Percentiles rank a stretch among this genome's conserved stretches.
These are phyloP conservation scores for Salmacisia buchloeana DNA, from an alignment of 1,284 basidiomycete genomes.

Conservation along the genomic window DNA sequence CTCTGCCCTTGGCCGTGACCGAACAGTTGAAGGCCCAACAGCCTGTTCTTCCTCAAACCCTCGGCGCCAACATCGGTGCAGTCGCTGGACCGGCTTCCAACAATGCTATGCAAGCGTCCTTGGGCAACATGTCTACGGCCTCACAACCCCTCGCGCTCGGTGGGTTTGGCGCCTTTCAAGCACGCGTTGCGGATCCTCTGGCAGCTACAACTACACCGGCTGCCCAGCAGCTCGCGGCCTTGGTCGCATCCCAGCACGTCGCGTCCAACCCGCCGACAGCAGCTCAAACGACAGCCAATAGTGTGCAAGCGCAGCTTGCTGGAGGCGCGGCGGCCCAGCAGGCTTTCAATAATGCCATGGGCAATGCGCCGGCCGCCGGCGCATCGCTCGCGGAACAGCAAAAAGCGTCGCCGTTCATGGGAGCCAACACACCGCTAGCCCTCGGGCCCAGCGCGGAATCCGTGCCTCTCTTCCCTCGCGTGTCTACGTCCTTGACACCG, in stretches of 20 bases:
- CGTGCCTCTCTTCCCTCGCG: background rate
- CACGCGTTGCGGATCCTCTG: background rate
- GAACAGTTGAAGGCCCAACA: no score
- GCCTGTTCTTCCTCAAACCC: no score
- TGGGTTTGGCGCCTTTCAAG: background rate
- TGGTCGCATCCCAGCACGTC: background rate
- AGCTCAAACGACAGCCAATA: no score
- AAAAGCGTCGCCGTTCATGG: conserved; percentile 6
- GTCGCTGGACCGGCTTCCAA: no score
- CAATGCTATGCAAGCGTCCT: no score
- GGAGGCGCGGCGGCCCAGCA: no score
- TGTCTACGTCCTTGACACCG: background rate
- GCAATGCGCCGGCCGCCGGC: background rate
- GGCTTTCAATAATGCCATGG: no score
- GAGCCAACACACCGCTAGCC: background rate
- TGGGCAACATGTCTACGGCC: no score
- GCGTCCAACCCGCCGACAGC: no score
- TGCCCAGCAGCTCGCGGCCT: background rate
- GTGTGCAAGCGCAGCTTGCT: no score
- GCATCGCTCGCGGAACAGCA: background rate
- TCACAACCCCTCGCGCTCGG: background rate
- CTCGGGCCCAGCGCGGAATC: background rate
- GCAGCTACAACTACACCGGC: background rate
- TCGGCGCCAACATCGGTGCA: no score
- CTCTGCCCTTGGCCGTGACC: no score